phyloP scores from a whole-genome alignment of 2,329 filamentous ascomycete species.

The Fusarium mexicanum region DNA sequence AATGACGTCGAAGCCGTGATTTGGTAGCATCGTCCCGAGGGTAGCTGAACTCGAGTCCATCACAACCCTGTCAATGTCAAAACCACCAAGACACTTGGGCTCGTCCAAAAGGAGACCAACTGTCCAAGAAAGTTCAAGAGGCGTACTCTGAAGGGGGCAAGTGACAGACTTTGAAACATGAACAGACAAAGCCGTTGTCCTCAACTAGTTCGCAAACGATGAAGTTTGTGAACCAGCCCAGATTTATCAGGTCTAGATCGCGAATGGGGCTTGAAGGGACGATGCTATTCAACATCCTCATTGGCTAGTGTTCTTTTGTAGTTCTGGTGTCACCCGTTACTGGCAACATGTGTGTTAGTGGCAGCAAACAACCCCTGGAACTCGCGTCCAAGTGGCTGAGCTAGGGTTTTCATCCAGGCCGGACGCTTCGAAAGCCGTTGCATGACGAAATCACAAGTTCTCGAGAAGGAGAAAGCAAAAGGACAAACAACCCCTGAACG shows the following conservation, averaged over 20 bases:
- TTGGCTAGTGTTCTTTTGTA: slow-evolving; percentile 28
- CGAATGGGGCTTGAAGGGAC: slow-evolving; percentile 1
- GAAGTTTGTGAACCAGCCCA: not conserved
- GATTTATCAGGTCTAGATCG: not conserved
- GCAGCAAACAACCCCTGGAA: not conserved
- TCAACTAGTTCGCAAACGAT: not conserved
- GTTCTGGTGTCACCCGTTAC: not conserved
- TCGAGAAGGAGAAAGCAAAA: not conserved
- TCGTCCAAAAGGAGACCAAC: not conserved
- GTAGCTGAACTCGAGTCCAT: not conserved
- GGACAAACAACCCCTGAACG: not conserved
- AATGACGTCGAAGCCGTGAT: slow-evolving; percentile 10
- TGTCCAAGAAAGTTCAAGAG: not conserved
- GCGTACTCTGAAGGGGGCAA: not conserved
- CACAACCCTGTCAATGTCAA: not conserved
- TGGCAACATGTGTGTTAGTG: not conserved
- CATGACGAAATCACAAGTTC: not conserved
- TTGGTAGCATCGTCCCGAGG: not conserved
- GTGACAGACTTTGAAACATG: not conserved
- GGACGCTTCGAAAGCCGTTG: not conserved
- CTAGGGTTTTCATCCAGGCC: not conserved
- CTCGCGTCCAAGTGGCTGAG: slow-evolving; percentile 5
- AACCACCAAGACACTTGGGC: not conserved
- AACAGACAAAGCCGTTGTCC: not conserved
- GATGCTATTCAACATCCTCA: not conserved